Base-by-base conservation (phyloP, 2,329 filamentous ascomycete genomes). In the Pleoardoris graminearum region DNA sequence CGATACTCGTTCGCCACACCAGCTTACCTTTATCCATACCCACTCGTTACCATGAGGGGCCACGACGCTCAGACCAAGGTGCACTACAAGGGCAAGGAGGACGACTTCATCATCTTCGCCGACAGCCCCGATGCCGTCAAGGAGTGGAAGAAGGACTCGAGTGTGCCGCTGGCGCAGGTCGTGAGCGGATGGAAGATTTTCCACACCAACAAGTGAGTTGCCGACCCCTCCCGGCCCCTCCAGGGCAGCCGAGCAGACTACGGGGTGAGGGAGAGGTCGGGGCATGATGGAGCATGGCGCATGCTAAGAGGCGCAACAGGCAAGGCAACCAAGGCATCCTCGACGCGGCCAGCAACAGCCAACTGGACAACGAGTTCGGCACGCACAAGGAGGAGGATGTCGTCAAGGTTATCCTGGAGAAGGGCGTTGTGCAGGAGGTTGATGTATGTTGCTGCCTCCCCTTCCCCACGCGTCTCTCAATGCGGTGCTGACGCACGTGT, bases 161-260 rank as follows among this genome's bases (percentile, higher is more conserved):
- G 83, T 25, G 79, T 94, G 25, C 89, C 94, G 32, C 78, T 97
- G 42, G 83, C 89, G 1, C 86, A 97, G 67, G 92, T 99, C 51
- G 83, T 97, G 50, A 90, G 87, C 53, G 82, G 88, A 7, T 97
- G 90, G 82, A 90, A 96, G 82, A 81, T 99, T 69, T 96, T 96
- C 69, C 79, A 88, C 37, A 96, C 91, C 30, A 89, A 95, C 80
- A 89, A 87, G 92, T 97, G 82, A 78, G 89, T 79, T 22, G 17
- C 16, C 17, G 32, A 4, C 27, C 32, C 23, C 7, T 21, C 7
- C 25, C 25, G 10, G 5, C 25, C 5, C 25, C 27, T 10, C 11
- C 4, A 7, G 7, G 7, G 30, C 47, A 8, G 48, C 39, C 17
- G 16, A 11, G 17, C 27, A 33, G 21, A 32, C 19, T 11, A 46